phyloP scores from a whole-genome alignment of 108 stramenopile genomes.

The Nitzschia sp. region DNA sequence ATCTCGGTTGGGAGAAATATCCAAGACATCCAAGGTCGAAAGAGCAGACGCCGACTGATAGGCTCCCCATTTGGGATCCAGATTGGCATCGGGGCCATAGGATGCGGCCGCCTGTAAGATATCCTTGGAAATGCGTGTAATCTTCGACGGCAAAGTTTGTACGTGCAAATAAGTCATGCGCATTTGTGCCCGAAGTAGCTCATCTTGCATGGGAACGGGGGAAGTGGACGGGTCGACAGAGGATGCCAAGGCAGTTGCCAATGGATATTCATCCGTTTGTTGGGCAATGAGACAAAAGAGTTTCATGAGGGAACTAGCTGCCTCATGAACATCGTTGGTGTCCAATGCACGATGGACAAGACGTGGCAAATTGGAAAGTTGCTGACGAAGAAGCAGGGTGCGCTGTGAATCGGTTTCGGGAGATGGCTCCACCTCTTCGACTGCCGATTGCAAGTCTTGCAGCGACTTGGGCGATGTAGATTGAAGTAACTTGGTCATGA shows the following conservation, averaged over 20 bases:
- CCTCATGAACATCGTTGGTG: conserved; percentile 59
- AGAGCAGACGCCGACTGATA: conserved; percentile 65
- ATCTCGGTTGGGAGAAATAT: conserved; percentile 24
- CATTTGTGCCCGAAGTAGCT: conserved; percentile 59
- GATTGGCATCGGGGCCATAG: conserved; percentile 9
- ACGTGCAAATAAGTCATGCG: conserved; percentile 85
- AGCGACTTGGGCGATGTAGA: conserved; percentile 3
- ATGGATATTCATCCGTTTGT: conserved; percentile 59
- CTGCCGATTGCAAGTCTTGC: conserved; percentile 4
- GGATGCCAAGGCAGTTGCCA: conserved; percentile 60
- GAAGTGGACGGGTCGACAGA: not conserved
- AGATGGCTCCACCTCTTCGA: not conserved
- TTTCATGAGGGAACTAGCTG: conserved; percentile 55
- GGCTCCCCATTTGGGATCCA: conserved; percentile 41
- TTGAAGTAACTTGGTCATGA: conserved; percentile 55
- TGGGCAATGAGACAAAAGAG: conserved; percentile 66
- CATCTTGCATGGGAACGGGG: conserved; percentile 8
- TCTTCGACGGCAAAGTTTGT: conserved; percentile 69
- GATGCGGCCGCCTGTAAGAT: conserved; percentile 48
- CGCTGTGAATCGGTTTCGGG: not conserved
- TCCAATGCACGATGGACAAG: conserved; percentile 74
- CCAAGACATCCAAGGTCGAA: conserved; percentile 64
- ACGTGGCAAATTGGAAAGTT: conserved; percentile 58
- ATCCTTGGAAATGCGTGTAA: conserved; percentile 50
- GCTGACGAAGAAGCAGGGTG: conserved; percentile 27